Conservation (phyloP, 176 grass and related monocot species). For the Cenchrus fungigraminus region DNA sequence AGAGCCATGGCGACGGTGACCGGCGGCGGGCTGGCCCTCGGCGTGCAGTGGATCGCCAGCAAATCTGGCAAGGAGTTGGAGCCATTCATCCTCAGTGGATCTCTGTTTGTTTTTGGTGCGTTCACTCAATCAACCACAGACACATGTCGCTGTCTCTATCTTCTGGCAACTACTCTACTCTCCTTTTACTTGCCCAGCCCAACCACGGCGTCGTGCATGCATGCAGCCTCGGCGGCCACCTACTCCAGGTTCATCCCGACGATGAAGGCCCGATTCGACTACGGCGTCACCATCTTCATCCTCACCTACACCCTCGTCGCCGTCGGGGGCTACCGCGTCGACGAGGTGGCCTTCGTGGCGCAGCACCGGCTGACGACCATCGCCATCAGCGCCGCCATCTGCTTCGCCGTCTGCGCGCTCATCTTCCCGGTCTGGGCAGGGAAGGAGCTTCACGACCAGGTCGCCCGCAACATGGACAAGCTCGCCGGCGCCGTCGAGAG, state of each 20-base stretch:
- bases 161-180: not conserved
- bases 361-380: slow-evolving; percentile 56
- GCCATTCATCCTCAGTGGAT: slow-evolving; percentile 64
- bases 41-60: slow-evolving; percentile 71
- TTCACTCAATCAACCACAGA: not conserved
- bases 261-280: slow-evolving; percentile 67
- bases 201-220: not conserved
- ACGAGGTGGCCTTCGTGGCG: slow-evolving; percentile 46
- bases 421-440: slow-evolving; percentile 66
- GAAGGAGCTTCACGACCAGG: slow-evolving; percentile 56
- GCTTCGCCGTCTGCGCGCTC: slow-evolving; percentile 52
- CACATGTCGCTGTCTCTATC: not conserved
- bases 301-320: slow-evolving; percentile 47
- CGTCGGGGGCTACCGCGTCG: slow-evolving; percentile 66
- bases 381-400: slow-evolving; percentile 57
- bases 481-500: slow-evolving; percentile 56
- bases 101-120: slow-evolving; percentile 79
- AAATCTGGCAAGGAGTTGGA: slow-evolving; percentile 59
- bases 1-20: slow-evolving; percentile 69
- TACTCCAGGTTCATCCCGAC: slow-evolving; percentile 67
- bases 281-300: slow-evolving; percentile 45
- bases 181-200: not conserved
- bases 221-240: slow-evolving; percentile 53
- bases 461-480: slow-evolving; percentile 66
- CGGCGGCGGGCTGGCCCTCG: slow-evolving; percentile 67